Conservation (phyloP, 495 filamentous ascomycete species). For the Aspergillus mulundensis region DNA sequence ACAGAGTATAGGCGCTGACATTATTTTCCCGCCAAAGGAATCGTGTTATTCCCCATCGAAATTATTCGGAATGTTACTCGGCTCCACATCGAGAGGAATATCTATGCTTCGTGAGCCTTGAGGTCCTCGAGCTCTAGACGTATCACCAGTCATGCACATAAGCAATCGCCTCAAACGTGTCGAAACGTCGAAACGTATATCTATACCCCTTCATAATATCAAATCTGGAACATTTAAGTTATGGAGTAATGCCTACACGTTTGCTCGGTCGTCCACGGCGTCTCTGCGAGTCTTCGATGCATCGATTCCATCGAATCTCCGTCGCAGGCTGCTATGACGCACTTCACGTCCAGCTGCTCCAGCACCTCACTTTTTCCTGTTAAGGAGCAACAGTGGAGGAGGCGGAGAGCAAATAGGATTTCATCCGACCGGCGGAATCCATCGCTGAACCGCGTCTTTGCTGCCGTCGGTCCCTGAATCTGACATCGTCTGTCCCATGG, state of each 20-base stretch:
- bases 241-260: background rate
- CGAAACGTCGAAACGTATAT: background rate
- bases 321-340: background rate
- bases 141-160: constrained; percentile 10
- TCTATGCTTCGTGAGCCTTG: background rate
- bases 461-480: constrained; percentile 10
- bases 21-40: background rate
- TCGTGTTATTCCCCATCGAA: background rate
- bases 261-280: constrained; percentile 5
- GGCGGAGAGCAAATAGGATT: constrained; percentile 11
- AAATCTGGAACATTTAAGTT: background rate
- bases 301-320: constrained; percentile 4
- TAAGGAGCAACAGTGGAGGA: background rate
- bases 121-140: background rate
- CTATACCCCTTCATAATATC: background rate
- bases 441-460: background rate
- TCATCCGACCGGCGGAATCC: constrained; percentile 7
- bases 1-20: background rate
- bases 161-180: constrained; percentile 3
- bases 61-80: background rate
- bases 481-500: constrained; percentile 7
- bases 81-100: background rate
- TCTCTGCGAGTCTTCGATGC: background rate
- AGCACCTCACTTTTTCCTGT: constrained; percentile 3
- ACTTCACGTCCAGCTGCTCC: background rate